Evolutionary conservation across 345 rosid genomes (phyloP).

Genomic region (Iberis pinnata): DNA sequence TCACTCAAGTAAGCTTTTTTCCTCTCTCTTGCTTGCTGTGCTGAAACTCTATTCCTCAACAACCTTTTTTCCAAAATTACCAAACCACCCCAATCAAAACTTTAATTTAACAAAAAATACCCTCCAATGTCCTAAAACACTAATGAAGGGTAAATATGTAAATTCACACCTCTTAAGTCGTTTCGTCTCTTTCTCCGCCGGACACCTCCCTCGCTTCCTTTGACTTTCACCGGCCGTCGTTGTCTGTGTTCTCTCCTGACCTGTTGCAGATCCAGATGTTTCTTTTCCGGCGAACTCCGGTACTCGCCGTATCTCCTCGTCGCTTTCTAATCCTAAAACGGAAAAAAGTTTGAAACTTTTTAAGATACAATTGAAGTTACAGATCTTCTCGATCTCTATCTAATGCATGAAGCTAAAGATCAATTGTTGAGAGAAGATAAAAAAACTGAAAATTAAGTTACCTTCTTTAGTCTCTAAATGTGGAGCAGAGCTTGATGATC

Average conservation of each 20-base stretch:
- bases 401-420: slow-evolving; percentile 17
- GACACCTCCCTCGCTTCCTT: slow-evolving; percentile 74
- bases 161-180: slow-evolving; percentile 64
- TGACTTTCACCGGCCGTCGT: slow-evolving; percentile 47
- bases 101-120: background rate
- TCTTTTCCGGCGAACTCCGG: slow-evolving; percentile 66
- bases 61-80: slow-evolving; percentile 41
- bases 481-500: slow-evolving; percentile 91
- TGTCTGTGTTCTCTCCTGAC: slow-evolving; percentile 41
- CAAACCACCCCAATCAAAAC: slow-evolving; percentile 16
- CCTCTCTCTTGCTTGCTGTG: slow-evolving; percentile 98
- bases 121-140: background rate
- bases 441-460: background rate
- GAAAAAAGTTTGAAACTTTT: background rate
- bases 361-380: background rate
- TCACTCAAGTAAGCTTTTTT: slow-evolving; percentile 84
- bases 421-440: background rate
- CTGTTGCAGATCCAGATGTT: slow-evolving; percentile 35
- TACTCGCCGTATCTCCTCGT: slow-evolving; percentile 91
- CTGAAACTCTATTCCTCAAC: slow-evolving; percentile 98
- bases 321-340: slow-evolving; percentile 72
- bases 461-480: slow-evolving; percentile 89
- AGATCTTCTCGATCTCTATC: slow-evolving; percentile 27
- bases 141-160: background rate
- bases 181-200: slow-evolving; percentile 90